Conservation (phyloP, 306 rosid genomes). For the Quercus rubra region DNA sequence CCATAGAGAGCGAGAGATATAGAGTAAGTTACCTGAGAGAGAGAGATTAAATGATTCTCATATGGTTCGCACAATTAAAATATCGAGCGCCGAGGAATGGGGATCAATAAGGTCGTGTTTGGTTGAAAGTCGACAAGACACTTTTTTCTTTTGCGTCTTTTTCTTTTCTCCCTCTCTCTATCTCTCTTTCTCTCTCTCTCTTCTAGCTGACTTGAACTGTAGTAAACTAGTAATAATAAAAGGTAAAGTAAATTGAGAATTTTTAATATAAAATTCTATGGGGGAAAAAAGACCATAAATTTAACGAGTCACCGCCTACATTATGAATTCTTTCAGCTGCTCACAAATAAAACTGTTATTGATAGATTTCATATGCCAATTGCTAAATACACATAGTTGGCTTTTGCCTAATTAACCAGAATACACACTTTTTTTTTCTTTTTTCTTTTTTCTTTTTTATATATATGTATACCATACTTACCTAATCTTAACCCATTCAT, state of each 20-base stretch:
- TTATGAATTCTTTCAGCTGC: not conserved
- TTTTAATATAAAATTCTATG: not conserved
- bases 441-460: too few relatives aligned
- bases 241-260: not conserved
- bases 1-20: not conserved
- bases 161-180: constrained; percentile 7
- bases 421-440: too few relatives aligned
- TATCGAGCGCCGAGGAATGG: not conserved
- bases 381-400: too few relatives aligned
- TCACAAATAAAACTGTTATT: too few relatives aligned
- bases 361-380: too few relatives aligned
- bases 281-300: not conserved
- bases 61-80: not conserved
- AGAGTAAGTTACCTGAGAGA: not conserved
- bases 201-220: not conserved
- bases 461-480: too few relatives aligned
- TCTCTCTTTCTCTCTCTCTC: not conserved
- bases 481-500: too few relatives aligned
- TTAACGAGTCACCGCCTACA: not conserved
- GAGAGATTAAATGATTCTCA: not conserved
- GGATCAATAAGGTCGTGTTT: constrained; percentile 75
- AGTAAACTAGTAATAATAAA: not conserved
- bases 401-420: too few relatives aligned
- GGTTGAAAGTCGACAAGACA: constrained; percentile 82
- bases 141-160: constrained; percentile 28